These are phyloP conservation scores for Pseudogymnoascus sp. DNA, from an alignment of 2,329 filamentous ascomycete species.

Conservation along the genomic window DNA sequence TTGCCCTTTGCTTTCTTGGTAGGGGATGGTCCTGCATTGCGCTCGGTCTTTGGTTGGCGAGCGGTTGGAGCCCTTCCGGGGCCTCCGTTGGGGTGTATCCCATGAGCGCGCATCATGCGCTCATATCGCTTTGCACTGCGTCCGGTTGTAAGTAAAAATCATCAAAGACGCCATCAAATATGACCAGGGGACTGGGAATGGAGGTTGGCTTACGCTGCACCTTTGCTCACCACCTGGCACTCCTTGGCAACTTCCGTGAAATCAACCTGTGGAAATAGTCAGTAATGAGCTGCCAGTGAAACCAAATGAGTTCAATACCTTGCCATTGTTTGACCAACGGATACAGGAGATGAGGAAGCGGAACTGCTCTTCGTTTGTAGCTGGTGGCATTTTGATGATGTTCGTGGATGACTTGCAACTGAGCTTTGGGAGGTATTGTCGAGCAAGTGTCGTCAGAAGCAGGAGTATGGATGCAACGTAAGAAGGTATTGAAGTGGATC, in stretches of 20 bases:
- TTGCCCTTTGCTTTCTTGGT: conserved; percentile 23
- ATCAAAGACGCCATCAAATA: neutral
- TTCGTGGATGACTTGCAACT: neutral
- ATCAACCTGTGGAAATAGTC: conserved; percentile 42
- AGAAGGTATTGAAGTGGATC: neutral
- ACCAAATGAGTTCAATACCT: conserved; percentile 36
- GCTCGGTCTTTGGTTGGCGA: conserved; percentile 15
- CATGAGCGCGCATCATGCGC: conserved; percentile 52
- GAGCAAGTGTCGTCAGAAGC: neutral
- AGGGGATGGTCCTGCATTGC: conserved; percentile 10
- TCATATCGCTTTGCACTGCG: conserved; percentile 59
- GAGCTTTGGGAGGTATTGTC: neutral
- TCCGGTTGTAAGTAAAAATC: conserved; percentile 6
- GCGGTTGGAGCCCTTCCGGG: conserved; percentile 18
- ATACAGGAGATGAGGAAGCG: conserved; percentile 60
- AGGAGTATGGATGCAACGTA: neutral
- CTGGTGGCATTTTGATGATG: conserved; percentile 37
- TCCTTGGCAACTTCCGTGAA: conserved; percentile 57
- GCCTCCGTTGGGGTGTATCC: conserved; percentile 31
- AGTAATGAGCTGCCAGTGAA: neutral
- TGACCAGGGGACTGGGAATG: neutral
- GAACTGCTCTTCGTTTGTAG: conserved; percentile 48
- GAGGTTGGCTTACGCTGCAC: conserved; percentile 53
- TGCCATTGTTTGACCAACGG: conserved; percentile 48
- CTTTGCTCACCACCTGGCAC: conserved; percentile 53